Evolutionary conservation across 2,329 filamentous ascomycete species (phyloP).

Genomic region (Epichloe gansuensis): DNA sequence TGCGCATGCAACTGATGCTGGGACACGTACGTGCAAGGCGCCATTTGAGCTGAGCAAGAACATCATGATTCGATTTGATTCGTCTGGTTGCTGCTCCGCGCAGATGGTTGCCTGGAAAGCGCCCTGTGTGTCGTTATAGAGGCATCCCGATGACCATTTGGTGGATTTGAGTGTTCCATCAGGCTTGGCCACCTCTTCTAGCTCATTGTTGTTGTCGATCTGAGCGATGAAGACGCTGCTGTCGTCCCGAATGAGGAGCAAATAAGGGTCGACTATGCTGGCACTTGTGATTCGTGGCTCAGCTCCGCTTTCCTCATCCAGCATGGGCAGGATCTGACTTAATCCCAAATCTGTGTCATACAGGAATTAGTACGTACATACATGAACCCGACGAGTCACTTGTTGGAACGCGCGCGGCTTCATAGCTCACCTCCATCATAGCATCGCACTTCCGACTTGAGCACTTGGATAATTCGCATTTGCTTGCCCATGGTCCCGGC

Average conservation of each 20-base stretch:
- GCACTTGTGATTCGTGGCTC: conserved; percentile 69
- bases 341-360: conserved; percentile 63
- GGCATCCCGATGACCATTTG: conserved; percentile 72
- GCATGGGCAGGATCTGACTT: conserved; percentile 82
- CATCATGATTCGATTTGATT: conserved; percentile 47
- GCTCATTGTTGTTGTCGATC: conserved; percentile 64
- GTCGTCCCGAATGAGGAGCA: conserved; percentile 76
- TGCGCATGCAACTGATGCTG: neutral
- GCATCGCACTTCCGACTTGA: conserved; percentile 75
- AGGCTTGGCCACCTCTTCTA: conserved; percentile 66
- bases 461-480: conserved; percentile 73
- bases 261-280: conserved; percentile 76
- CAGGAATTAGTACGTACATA: conserved; percentile 10
- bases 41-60: conserved; percentile 70
- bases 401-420: neutral
- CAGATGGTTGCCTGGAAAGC: conserved; percentile 34
- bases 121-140: conserved; percentile 59
- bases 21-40: conserved; percentile 53
- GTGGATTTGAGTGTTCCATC: conserved; percentile 43
- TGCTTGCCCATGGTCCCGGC: conserved; percentile 73
- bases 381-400: neutral
- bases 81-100: conserved; percentile 28
- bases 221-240: conserved; percentile 67
- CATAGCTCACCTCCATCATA: conserved; percentile 68
- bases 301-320: conserved; percentile 76